Percentiles rank a stretch among this genome's conserved stretches.
These are phyloP conservation scores for Eucalyptus sp. DNA, from an alignment of 345 rosid genomes.

Conservation along the genomic window DNA sequence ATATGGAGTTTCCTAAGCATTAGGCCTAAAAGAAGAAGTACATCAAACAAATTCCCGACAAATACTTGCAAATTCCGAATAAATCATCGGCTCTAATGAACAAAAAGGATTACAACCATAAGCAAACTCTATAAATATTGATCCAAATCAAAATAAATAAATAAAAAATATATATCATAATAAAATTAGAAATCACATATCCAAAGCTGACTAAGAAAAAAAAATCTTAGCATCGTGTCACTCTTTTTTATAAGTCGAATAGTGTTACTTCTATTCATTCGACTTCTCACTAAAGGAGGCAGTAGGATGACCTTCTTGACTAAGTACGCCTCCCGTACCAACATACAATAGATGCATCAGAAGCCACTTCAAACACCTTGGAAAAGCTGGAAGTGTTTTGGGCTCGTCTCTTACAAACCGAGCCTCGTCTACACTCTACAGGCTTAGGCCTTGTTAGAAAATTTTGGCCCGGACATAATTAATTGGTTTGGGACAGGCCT, in stretches of 20 bases:
- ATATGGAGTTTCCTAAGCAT: not conserved
- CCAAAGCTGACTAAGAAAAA: not conserved
- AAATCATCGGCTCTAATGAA: not conserved
- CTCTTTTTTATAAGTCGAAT: not conserved
- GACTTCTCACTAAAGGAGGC: not conserved
- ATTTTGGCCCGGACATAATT: not conserved
- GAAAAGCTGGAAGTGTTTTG: not conserved
- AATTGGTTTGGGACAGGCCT: not conserved
- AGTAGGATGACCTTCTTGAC: not conserved
- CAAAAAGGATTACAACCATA: not conserved
- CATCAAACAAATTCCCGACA: accelerated
- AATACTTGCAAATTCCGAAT: not conserved
- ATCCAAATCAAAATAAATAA: not conserved
- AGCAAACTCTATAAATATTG: not conserved
- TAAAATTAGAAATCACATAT: not conserved
- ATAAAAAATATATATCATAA: not conserved
- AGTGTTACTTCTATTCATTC: not conserved
- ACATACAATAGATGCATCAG: not conserved
- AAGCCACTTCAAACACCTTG: not conserved
- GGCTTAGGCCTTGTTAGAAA: not conserved
- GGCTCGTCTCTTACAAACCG: not conserved
- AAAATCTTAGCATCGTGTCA: not conserved
- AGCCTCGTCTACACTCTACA: not conserved
- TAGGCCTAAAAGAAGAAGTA: not conserved
- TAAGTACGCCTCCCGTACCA: not conserved